A percentile compares a stretch with the other conserved stretches of the same genome.
These are phyloP conservation scores for Mrakia gelida DNA, from an alignment of 768 basidiomycete genomes.

Conservation along the genomic window DNA sequence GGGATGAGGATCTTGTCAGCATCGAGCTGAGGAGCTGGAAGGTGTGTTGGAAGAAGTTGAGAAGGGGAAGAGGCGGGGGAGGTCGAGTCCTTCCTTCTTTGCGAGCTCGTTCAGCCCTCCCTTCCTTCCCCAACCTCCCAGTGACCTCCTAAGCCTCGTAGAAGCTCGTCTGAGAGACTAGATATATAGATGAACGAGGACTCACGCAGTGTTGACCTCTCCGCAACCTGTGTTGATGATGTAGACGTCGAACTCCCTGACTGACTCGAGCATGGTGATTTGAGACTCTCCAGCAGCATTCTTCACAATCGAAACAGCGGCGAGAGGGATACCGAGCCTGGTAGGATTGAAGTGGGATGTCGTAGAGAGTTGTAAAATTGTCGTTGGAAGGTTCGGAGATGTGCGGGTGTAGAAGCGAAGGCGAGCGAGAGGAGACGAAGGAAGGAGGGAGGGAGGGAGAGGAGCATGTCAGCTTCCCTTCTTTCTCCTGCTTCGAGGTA, in stretches of 20 bases:
- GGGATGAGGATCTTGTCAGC: conserved; percentile 16
- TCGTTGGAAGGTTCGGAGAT: neutral
- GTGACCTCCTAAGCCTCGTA: neutral
- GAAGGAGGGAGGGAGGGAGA: neutral
- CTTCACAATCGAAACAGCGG: conserved; percentile 67
- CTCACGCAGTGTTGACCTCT: conserved; percentile 33
- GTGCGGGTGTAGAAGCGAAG: neutral
- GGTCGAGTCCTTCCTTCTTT: neutral
- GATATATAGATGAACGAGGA: conserved; percentile 19
- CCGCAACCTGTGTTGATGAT: conserved; percentile 64
- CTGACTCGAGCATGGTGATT: conserved; percentile 89
- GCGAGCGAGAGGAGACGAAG: neutral
- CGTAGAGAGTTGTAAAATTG: too few relatives aligned
- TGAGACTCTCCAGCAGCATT: conserved; percentile 95
- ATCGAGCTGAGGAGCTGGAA: neutral
- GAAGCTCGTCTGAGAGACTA: conserved; percentile 25
- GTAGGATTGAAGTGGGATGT: neutral
- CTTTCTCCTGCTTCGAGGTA: neutral
- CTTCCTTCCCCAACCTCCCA: neutral
- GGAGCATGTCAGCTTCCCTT: neutral
- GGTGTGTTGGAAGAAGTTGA: neutral
- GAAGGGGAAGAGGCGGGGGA: conserved; percentile 18
- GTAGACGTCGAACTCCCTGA: conserved; percentile 97
- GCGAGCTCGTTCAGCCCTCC: conserved; percentile 22
- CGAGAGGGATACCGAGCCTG: conserved; percentile 82